Percentiles rank a stretch among this genome's conserved stretches.
Conservation (phyloP, 805 yeast genomes). For the Nakazawaea ishiwadae region DNA sequence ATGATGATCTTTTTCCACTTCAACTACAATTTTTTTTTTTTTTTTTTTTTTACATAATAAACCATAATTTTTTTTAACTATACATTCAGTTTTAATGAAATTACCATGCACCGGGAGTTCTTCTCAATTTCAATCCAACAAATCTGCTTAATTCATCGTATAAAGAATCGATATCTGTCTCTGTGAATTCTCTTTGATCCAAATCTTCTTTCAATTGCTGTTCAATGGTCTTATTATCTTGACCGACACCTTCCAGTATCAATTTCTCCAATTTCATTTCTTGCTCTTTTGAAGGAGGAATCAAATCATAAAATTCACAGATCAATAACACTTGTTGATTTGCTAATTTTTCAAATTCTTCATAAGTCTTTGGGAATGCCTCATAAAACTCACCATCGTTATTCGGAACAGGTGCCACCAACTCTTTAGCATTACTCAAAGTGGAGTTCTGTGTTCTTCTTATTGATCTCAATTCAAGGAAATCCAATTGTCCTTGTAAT, state of each 20-base stretch:
- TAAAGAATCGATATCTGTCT: conserved; percentile 47
- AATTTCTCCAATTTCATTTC: conserved; percentile 46
- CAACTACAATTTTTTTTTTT: not conserved
- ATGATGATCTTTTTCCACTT: not conserved
- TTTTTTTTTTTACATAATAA: not conserved
- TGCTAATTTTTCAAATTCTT: conserved; percentile 43
- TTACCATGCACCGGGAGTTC: conserved; percentile 26
- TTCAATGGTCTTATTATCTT: conserved; percentile 21
- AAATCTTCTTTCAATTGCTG: conserved; percentile 18
- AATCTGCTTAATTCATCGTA: conserved; percentile 65
- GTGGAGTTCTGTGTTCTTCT: conserved; percentile 65
- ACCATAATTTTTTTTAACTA: not conserved
- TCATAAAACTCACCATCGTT: conserved; percentile 64
- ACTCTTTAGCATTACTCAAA: conserved; percentile 33
- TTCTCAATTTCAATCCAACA: conserved; percentile 57
- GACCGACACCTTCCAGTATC: conserved; percentile 43
- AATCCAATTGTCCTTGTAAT: conserved; percentile 80
- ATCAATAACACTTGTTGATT: conserved; percentile 46
- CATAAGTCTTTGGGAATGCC: conserved; percentile 54
- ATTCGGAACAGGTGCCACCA: conserved; percentile 67
- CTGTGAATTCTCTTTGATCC: conserved; percentile 27
- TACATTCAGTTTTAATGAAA: too few species aligned
- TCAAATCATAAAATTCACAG: conserved; percentile 69
- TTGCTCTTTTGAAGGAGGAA: conserved; percentile 60
- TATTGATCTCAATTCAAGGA: conserved; percentile 70